Conservation (phyloP, 768 basidiomycete species). For the Russula dissimulans region DNA sequence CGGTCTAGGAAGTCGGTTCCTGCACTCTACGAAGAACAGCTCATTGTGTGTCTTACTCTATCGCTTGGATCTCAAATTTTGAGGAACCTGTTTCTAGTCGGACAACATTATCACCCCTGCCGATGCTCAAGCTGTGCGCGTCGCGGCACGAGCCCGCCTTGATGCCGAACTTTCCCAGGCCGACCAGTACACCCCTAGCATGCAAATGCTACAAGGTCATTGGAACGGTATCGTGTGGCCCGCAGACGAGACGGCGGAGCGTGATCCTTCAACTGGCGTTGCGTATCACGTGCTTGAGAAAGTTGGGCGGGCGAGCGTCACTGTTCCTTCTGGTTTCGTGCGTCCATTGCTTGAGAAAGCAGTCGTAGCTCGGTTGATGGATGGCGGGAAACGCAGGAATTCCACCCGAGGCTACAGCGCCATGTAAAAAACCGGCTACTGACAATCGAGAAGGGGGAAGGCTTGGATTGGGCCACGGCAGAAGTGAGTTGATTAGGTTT, state of each 20-base stretch:
- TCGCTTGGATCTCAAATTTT: neutral
- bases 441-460: constrained; percentile 56
- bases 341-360: constrained; percentile 23
- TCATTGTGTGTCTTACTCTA: constrained; percentile 43
- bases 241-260: constrained; percentile 39
- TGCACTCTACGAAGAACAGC: constrained; percentile 68
- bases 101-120: constrained; percentile 45
- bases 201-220: constrained; percentile 52
- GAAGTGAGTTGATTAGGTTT: constrained; percentile 41
- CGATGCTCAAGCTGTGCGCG: constrained; percentile 43
- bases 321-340: constrained; percentile 52
- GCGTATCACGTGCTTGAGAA: constrained; percentile 38
- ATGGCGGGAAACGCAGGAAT: constrained; percentile 40
- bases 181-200: constrained; percentile 38
- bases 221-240: constrained; percentile 63
- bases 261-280: constrained; percentile 62
- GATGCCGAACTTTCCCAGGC: constrained; percentile 49
- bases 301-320: constrained; percentile 64
- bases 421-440: constrained; percentile 73
- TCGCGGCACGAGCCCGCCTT: constrained; percentile 51
- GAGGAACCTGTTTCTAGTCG: constrained; percentile 17
- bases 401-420: constrained; percentile 68
- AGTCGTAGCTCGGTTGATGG: neutral
- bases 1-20: constrained; percentile 69
- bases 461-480: constrained; percentile 83